phyloP scores from a whole-genome alignment of 345 rosid species.

The Citrus glauca region DNA sequence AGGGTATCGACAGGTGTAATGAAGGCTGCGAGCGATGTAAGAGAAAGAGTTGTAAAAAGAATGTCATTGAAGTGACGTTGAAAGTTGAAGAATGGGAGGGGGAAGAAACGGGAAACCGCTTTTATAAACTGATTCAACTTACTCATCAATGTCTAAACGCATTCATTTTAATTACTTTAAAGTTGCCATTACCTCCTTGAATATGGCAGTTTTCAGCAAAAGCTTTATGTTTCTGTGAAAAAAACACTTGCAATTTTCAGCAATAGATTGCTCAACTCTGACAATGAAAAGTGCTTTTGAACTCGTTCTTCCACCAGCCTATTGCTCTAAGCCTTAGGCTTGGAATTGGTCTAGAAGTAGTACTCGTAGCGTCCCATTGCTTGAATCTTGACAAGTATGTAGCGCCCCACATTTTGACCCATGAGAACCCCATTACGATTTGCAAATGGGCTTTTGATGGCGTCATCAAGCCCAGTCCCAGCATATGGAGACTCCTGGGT shows the following conservation, averaged over 20 bases:
- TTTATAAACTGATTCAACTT: background rate
- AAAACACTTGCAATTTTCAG: no score
- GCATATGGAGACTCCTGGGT: background rate
- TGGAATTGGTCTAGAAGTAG: background rate
- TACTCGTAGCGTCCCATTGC: background rate
- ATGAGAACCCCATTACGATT: background rate
- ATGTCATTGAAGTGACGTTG: background rate
- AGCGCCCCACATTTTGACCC: background rate
- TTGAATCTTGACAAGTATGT: background rate
- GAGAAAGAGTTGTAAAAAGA: background rate
- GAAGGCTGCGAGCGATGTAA: background rate
- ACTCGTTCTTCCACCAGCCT: background rate
- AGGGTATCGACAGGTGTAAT: constrained; percentile 10
- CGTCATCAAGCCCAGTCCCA: background rate
- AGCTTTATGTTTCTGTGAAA: no score
- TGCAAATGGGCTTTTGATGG: background rate
- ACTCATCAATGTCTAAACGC: background rate
- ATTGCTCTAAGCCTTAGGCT: background rate
- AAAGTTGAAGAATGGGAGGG: background rate
- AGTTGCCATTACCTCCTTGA: background rate
- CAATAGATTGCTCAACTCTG: no score
- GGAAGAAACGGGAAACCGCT: background rate
- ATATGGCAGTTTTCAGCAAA: no score
- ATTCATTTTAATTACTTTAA: background rate
- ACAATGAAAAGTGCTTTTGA: no score